Evolutionary conservation across 73 alveolate species (phyloP).

Genomic region (Blepharisma stoltei): DNA sequence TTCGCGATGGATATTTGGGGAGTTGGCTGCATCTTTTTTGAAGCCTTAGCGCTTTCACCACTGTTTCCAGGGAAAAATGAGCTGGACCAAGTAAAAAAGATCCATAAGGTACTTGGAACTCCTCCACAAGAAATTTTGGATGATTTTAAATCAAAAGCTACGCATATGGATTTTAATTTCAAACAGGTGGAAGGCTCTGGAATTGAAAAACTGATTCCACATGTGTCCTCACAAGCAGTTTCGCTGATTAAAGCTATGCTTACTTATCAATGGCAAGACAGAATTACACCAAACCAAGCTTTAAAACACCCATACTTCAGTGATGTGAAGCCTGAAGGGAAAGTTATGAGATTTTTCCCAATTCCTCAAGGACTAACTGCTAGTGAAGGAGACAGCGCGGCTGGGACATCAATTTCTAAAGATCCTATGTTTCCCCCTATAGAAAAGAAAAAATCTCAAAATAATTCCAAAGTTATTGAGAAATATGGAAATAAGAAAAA

Average conservation of each 20-base stretch:
- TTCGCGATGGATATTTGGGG: constrained; percentile 99
- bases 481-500: too few relatives aligned
- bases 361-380: too few relatives aligned
- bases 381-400: too few relatives aligned
- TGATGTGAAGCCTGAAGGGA: constrained; percentile 32
- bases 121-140: constrained; percentile 86
- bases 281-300: constrained; percentile 70
- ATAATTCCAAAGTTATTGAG: too few relatives aligned
- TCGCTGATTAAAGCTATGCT: constrained; percentile 51
- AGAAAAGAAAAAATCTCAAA: too few relatives aligned
- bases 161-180: constrained; percentile 81
- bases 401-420: too few relatives aligned
- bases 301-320: constrained; percentile 69
- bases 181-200: constrained; percentile 78
- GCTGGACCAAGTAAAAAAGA: constrained; percentile 90
- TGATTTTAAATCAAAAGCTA: constrained; percentile 66
- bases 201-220: constrained; percentile 55
- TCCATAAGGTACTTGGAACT: constrained; percentile 89
- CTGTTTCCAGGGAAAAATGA: constrained; percentile 97
- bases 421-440: too few relatives aligned
- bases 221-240: constrained; percentile 57
- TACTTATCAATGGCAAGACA: constrained; percentile 48
- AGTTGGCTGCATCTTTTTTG: constrained; percentile 98
- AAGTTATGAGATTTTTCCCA: neutral
- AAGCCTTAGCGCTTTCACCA: constrained; percentile 80